phyloP scores from a whole-genome alignment of 1,284 basidiomycete genomes.

The Cystobasidium sp. region DNA sequence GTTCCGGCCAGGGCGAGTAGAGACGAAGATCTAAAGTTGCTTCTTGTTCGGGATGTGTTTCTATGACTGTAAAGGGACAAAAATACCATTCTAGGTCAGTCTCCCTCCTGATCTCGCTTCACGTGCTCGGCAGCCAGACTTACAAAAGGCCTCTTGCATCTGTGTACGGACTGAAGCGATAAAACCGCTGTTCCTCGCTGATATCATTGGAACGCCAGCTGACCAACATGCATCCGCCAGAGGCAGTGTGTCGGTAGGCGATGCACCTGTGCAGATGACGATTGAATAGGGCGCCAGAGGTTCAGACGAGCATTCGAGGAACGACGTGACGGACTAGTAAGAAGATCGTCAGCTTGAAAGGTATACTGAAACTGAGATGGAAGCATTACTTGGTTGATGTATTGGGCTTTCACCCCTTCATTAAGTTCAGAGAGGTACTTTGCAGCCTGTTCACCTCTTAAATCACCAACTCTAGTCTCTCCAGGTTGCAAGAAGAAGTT shows the following conservation, averaged over 20 bases:
- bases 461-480: slow-evolving; percentile 69
- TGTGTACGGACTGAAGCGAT: slow-evolving; percentile 85
- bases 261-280: slow-evolving; percentile 77
- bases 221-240: slow-evolving; percentile 61
- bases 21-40: slow-evolving; percentile 80
- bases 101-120: slow-evolving; percentile 37
- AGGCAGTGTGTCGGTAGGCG: slow-evolving; percentile 56
- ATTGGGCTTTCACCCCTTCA: slow-evolving; percentile 75
- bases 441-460: slow-evolving; percentile 78
- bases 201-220: slow-evolving; percentile 66
- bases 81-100: not conserved
- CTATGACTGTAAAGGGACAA: slow-evolving; percentile 69
- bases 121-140: slow-evolving; percentile 51
- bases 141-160: slow-evolving; percentile 80
- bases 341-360: not conserved
- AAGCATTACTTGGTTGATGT: slow-evolving; percentile 64
- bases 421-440: slow-evolving; percentile 83
- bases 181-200: slow-evolving; percentile 82
- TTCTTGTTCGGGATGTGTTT: slow-evolving; percentile 79
- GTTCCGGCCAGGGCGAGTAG: slow-evolving; percentile 81
- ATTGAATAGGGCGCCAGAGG: slow-evolving; percentile 70
- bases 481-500: slow-evolving; percentile 89
- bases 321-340: slow-evolving; percentile 39
- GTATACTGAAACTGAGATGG: not conserved
- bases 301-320: slow-evolving; percentile 52